These are phyloP conservation scores for Heterobasidion annosum DNA, from an alignment of 1,284 basidiomycete species.

Conservation along the genomic window DNA sequence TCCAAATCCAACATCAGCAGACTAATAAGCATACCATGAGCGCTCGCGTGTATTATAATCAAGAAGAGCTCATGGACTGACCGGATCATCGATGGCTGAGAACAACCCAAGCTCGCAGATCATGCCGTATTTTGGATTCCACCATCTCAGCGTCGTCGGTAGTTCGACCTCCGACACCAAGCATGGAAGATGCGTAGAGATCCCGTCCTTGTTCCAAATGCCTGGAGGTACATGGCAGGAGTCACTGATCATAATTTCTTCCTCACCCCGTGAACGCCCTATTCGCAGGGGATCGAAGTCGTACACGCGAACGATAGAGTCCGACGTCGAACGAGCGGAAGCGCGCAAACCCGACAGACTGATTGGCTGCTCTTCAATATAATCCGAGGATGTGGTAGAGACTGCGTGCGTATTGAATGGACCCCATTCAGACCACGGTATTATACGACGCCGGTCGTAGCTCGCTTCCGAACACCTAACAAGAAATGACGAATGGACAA, in stretches of 20 bases:
- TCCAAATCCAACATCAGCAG: too few species aligned
- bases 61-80: too few species aligned
- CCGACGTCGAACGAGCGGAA: neutral
- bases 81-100: too few species aligned
- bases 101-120: neutral
- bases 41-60: too few species aligned
- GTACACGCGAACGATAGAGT: neutral
- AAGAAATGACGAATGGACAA: neutral
- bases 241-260: neutral
- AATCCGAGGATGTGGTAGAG: neutral
- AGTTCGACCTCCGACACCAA: neutral
- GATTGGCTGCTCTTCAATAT: neutral
- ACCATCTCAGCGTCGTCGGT: neutral
- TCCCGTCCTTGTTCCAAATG: neutral
- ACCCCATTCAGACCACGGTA: neutral
- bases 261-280: neutral
- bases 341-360: neutral
- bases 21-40: too few species aligned
- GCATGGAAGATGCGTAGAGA: neutral
- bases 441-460: neutral
- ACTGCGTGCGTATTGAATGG: neutral
- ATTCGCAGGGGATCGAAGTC: neutral
- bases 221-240: neutral
- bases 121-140: neutral
- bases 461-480: neutral